Conservation (phyloP, 257 asterid species). For the Solanum lycopersicoides region DNA sequence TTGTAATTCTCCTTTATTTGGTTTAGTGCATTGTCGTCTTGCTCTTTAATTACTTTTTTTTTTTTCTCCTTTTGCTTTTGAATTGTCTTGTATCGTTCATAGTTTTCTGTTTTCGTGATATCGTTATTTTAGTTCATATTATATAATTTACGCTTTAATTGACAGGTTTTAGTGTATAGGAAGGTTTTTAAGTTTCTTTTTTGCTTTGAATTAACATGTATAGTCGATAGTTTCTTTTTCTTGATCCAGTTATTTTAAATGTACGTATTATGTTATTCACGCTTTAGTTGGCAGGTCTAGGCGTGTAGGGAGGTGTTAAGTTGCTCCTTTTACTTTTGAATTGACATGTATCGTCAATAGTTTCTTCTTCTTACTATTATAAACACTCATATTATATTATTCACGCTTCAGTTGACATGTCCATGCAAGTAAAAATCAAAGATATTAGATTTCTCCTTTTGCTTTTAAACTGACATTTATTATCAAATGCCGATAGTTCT, state of each 20-base stretch:
- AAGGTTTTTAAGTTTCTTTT: too few relatives aligned
- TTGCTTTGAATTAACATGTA: neutral
- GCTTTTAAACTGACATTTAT: neutral
- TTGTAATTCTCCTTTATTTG: neutral
- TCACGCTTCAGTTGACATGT: neutral
- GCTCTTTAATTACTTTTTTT: neutral
- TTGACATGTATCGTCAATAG: neutral
- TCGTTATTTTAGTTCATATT: neutral
- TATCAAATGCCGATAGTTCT: neutral
- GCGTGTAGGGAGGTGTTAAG: neutral
- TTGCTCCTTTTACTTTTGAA: neutral
- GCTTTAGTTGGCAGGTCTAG: too few relatives aligned
- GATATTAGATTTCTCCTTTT: neutral
- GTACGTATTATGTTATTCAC: neutral
- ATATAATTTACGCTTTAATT: neutral
- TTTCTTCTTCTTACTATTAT: neutral
- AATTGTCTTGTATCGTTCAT: neutral
- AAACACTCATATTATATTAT: neutral
- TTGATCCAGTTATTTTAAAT: neutral
- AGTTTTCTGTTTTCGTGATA: neutral
- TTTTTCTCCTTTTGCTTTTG: neutral
- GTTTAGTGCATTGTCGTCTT: neutral
- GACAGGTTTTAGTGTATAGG: too few relatives aligned
- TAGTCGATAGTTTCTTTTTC: neutral
- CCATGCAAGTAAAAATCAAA: neutral